Evolutionary conservation across 2,329 filamentous ascomycete genomes (phyloP).

Genomic region (Diaporthe destruens): DNA sequence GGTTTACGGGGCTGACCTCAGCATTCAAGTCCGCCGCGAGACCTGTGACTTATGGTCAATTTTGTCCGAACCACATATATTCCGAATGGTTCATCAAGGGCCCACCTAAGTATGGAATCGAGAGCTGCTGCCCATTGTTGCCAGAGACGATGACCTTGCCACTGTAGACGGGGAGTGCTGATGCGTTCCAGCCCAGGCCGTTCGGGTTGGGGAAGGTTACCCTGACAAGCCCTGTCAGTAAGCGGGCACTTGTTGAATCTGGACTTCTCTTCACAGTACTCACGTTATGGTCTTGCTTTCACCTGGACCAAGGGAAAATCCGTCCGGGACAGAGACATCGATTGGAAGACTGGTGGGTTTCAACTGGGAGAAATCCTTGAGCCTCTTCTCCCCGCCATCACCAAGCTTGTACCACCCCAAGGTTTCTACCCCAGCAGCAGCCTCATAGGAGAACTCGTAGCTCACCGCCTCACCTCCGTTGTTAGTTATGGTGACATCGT

Average conservation of each 20-base stretch:
- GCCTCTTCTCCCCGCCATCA: conserved; percentile 30
- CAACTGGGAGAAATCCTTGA: conserved; percentile 43
- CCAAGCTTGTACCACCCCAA: conserved; percentile 38
- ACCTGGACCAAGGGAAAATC: conserved; percentile 4
- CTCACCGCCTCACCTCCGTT: conserved; percentile 50
- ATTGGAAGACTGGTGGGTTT: conserved; percentile 41
- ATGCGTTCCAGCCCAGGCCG: conserved; percentile 45
- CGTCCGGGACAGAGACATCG: conserved; percentile 29
- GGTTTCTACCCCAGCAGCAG: conserved; percentile 54
- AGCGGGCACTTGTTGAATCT: background rate
- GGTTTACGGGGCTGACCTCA: conserved; percentile 40
- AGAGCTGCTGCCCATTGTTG: conserved; percentile 50
- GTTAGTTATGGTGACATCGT: conserved; percentile 53
- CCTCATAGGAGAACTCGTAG: conserved; percentile 51
- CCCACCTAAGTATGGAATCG: conserved; percentile 51
- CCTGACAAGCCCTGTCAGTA: background rate
- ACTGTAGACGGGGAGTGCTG: conserved; percentile 51
- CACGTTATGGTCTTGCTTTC: conserved; percentile 22
- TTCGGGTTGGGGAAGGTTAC: conserved; percentile 21
- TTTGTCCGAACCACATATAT: background rate
- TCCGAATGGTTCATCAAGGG: background rate
- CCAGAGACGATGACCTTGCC: conserved; percentile 51
- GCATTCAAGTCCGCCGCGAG: conserved; percentile 42
- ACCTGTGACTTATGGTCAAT: conserved; percentile 41
- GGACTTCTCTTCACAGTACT: background rate